These are phyloP conservation scores for Teratosphaeria epicoccoides DNA, from an alignment of 2,329 filamentous ascomycete species.

Conservation along the genomic window DNA sequence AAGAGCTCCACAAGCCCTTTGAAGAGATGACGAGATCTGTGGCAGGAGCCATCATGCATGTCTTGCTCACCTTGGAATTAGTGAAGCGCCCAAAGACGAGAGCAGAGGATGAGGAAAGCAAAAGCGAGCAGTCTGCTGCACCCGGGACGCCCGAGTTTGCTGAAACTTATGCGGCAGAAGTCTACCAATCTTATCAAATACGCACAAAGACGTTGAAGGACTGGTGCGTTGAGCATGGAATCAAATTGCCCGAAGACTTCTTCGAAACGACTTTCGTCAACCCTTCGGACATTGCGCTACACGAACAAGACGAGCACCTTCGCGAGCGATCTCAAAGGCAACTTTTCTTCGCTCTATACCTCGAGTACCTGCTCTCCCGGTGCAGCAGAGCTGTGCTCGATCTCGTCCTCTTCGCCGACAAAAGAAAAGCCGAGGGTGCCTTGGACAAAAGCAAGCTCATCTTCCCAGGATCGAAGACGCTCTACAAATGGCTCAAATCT, in stretches of 20 bases:
- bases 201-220: constrained; percentile 46
- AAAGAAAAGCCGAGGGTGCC: constrained; percentile 52
- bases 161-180: constrained; percentile 41
- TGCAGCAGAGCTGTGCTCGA: constrained; percentile 51
- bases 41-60: constrained; percentile 56
- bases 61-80: constrained; percentile 44
- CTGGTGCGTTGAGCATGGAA: constrained; percentile 37
- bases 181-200: constrained; percentile 46
- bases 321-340: constrained; percentile 56
- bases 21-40: constrained; percentile 51
- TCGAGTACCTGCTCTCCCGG: constrained; percentile 56
- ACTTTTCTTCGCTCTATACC: constrained; percentile 58
- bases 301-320: constrained; percentile 42
- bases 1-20: constrained; percentile 57
- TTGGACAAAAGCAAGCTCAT: constrained; percentile 54
- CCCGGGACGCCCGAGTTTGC: constrained; percentile 53
- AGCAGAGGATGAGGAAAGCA: constrained; percentile 28
- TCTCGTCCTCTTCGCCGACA: constrained; percentile 58
- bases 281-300: constrained; percentile 25
- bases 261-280: constrained; percentile 41
- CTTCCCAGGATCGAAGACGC: constrained; percentile 48
- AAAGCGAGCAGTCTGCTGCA: constrained; percentile 28
- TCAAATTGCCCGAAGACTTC: constrained; percentile 41
- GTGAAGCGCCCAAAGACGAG: constrained; percentile 26
- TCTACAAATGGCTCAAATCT: constrained; percentile 54